Percentiles rank a stretch among this genome's conserved stretches.
phyloP scores from a whole-genome alignment of 2,329 filamentous ascomycete species.

The Phyllosticta capitalensis region DNA sequence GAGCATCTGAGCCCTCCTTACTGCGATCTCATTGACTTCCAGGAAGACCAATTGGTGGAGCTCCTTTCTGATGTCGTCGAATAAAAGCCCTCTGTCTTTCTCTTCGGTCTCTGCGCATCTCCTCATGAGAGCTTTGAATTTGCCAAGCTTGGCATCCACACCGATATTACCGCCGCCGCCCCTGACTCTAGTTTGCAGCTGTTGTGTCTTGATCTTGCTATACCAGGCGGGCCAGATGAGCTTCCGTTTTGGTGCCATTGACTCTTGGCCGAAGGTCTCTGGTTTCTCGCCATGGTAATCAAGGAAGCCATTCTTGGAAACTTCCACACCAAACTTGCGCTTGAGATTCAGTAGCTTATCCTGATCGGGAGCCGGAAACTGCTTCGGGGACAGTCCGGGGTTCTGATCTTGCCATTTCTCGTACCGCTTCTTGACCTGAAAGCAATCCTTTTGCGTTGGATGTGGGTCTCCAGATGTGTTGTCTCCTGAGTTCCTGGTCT shows the following conservation, averaged over 20 bases:
- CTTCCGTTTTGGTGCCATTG: background rate
- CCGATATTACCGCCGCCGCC: background rate
- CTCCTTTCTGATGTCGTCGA: conserved; percentile 25
- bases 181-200: background rate
- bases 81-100: conserved; percentile 5
- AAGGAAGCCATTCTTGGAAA: background rate
- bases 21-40: conserved; percentile 20
- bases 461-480: background rate
- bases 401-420: background rate
- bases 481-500: background rate
- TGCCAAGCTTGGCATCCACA: background rate
- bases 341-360: background rate
- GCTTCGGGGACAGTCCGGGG: background rate
- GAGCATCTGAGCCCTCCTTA: conserved; percentile 29
- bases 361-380: background rate
- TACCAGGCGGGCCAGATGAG: background rate
- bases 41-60: conserved; percentile 33
- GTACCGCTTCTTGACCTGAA: background rate
- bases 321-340: background rate
- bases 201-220: background rate
- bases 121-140: background rate
- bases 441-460: background rate
- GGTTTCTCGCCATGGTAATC: background rate
- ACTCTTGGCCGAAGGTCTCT: background rate
- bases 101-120: background rate